Evolutionary conservation across 306 rosid genomes (phyloP), one percentile per base, ranked within the genome.

Genomic region (Dalbergia cultrata): DNA sequence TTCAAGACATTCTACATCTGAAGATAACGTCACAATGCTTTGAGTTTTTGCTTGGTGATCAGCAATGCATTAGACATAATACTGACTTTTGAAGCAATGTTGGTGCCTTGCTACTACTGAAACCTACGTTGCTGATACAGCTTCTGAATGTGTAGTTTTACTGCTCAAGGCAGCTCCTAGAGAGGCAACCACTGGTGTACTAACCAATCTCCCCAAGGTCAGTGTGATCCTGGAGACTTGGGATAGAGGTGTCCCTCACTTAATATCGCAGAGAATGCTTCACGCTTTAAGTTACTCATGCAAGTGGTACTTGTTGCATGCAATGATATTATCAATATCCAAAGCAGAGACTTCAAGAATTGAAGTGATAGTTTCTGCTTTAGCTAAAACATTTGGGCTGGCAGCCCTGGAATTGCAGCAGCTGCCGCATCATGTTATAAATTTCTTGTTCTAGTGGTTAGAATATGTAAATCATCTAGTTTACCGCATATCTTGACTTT

Each of bases 11-110:
- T 86, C 85, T 95, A 45, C 92, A 95, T 73, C 84, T 90, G 77
- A 95, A 93, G 90, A 89, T 93, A 78, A 86, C 93, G 84, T 93
- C 99, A 1, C 99, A 95, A 70, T 93, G 99, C 89, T 95, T 93
- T 70, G 93, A 95, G 90, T 93, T 95, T 82, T 90, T 95, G 90
- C 93, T 92, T 17, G 96, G 96, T n/a, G 97, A 95, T 90, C 96
- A 84, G 81, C 96, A 85, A 80, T 86, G 92, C 85, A 83, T 95
- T 70, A 88, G 91, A 87, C 98, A 95, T 79, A 91, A 93, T 49
- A 74, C 80, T 43, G 99, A 95, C 86, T 93, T 95, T 17, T 96
- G 94, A 75, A 91, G 90, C 89, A 93, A 90, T 54, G 77, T 88
- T 58, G 87, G 96, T 17, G 87, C 89, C 82, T 89, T 93, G 68